Evolutionary conservation across 1,284 basidiomycete species (phyloP), one percentile per base, ranked within the genome.

Genomic region (Boletus semigastroideus): DNA sequence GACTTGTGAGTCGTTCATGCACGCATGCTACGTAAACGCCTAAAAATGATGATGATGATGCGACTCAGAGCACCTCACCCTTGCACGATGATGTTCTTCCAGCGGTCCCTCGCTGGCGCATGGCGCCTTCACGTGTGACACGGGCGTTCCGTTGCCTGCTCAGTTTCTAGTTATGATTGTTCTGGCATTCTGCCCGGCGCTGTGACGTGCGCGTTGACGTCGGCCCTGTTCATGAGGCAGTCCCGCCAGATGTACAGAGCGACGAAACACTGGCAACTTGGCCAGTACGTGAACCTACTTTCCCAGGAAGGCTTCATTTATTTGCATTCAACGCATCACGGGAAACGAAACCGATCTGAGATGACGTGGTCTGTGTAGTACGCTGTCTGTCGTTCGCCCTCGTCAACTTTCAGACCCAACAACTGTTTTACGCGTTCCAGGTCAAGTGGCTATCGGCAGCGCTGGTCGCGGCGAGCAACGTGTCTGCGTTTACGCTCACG

Each of bases 211-310:
- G 6, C 14, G 4, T 22, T 56, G 7, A 9, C 27, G 14, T 3
- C 36, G 11, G 8, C 38, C 19, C 53, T 38, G 14, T 42, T 43
- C 20, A n/a, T 43, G 16, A 44, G 16, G 17, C 38, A 54, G 27
- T 54, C 55, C 1, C 5, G 46, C 27, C 28, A 48, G 11, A 58
- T 46, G 55, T 39, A 48, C 20, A 33, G 11, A 22, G 39, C 37
- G 13, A 48, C 42, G 2, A 48, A 27, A 2, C 36, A 25, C 8
- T 57, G 55, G 50, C 46, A 38, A n/a, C 14, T 27, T 6, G 46
- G 37, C 27, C 38, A 8, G 20, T 48, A 40, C 16, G 33, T 34
- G 39, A 30, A 33, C 11, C 9, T 41, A 5, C 20, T 48, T 11
- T 16, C 12, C 3, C 33, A 22, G 7, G 37, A 48, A 5, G 46